A percentile compares a stretch with the other conserved stretches of the same genome.
Evolutionary conservation across 306 rosid species (phyloP).

Genomic region (Inga laurina): DNA sequence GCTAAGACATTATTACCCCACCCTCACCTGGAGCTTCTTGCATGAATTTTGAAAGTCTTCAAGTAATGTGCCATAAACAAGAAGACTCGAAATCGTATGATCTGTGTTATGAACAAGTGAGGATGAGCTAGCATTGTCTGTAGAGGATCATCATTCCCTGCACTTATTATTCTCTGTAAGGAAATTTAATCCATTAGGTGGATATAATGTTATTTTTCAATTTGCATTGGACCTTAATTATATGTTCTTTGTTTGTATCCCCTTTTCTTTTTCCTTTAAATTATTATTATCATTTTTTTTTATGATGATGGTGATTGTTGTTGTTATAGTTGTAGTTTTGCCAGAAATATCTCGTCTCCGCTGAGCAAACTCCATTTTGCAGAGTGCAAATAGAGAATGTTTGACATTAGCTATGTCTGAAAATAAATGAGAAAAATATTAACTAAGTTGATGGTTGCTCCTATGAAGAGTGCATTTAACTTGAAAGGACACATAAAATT

Average conservation of each 20-base stretch:
- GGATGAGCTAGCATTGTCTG: neutral
- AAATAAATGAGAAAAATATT: neutral
- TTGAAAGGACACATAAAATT: neutral
- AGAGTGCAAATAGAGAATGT: neutral
- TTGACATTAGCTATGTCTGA: neutral
- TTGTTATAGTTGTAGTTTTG: neutral
- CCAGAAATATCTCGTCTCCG: neutral
- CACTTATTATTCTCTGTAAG: neutral
- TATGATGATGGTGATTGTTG: neutral
- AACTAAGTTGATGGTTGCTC: neutral
- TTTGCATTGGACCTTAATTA: neutral
- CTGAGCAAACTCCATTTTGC: neutral
- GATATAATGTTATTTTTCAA: neutral
- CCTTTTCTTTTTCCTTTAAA: neutral
- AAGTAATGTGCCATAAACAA: conserved; percentile 10
- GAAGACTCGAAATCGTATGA: conserved; percentile 4
- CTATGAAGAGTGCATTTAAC: neutral
- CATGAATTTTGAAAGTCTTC: conserved; percentile 18
- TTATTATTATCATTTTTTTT: neutral
- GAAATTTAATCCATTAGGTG: neutral
- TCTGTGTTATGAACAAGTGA: neutral
- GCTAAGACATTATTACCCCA: conserved; percentile 14
- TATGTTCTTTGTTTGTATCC: neutral
- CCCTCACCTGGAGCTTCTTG: conserved; percentile 21
- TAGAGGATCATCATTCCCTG: neutral